Conservation (phyloP, 805 yeast species). For the Ogataea angusta region DNA sequence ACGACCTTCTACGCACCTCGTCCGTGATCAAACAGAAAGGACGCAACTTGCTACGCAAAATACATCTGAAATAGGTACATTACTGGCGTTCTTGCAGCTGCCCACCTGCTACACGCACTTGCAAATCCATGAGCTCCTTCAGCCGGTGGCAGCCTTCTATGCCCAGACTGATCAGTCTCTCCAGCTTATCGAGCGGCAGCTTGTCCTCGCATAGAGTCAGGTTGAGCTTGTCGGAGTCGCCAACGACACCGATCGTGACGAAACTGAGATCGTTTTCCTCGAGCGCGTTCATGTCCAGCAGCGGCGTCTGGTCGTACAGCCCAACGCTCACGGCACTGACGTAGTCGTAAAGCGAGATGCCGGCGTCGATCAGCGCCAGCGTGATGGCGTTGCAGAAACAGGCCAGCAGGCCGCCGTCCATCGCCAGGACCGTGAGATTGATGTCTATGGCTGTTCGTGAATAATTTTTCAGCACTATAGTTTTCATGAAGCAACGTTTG, state of each 20-base stretch:
- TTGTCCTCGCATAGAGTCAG: conserved; percentile 76
- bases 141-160: conserved; percentile 83
- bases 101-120: conserved; percentile 73
- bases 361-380: conserved; percentile 90
- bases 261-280: conserved; percentile 84
- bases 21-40: conserved; percentile 27
- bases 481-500: conserved; percentile 69
- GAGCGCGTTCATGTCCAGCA: conserved; percentile 75
- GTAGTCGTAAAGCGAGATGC: conserved; percentile 90
- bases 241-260: conserved; percentile 80
- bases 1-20: conserved; percentile 38
- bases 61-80: conserved; percentile 17
- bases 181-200: conserved; percentile 78
- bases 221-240: conserved; percentile 75
- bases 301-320: conserved; percentile 66
- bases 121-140: conserved; percentile 80
- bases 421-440: conserved; percentile 71
- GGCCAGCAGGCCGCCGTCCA: conserved; percentile 87
- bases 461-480: conserved; percentile 68
- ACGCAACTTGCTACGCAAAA: conserved; percentile 24
- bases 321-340: conserved; percentile 81
- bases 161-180: conserved; percentile 72
- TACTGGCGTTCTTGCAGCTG: conserved; percentile 32
- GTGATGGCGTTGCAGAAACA: conserved; percentile 82
- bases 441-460: conserved; percentile 82